These are phyloP conservation scores for Candida maltosa DNA, from an alignment of 805 yeast genomes.

Conservation along the genomic window DNA sequence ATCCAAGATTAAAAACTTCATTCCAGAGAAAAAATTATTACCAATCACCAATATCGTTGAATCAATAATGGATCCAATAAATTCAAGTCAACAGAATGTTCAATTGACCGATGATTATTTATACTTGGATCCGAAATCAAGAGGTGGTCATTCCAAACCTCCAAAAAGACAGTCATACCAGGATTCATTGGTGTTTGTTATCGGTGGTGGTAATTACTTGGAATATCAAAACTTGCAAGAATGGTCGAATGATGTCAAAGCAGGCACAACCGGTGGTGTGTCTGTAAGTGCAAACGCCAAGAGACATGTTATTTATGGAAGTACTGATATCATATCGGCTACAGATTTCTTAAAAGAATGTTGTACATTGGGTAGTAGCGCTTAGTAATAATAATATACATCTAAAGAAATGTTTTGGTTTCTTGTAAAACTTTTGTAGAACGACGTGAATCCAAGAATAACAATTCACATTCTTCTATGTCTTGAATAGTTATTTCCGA, in stretches of 20 bases:
- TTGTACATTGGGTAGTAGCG: conserved; percentile 41
- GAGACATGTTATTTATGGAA: conserved; percentile 77
- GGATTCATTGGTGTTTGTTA: conserved; percentile 84
- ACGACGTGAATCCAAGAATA: conserved; percentile 85
- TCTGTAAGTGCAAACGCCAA: conserved; percentile 16
- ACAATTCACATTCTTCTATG: conserved; percentile 74
- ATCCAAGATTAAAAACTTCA: conserved; percentile 77
- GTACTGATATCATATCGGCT: conserved; percentile 75
- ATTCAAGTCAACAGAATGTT: conserved; percentile 59
- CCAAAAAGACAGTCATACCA: conserved; percentile 81
- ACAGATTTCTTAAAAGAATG: conserved; percentile 67
- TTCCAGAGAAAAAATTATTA: conserved; percentile 84
- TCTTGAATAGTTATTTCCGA: conserved; percentile 65
- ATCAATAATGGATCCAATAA: conserved; percentile 81
- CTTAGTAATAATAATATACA: conserved; percentile 1
- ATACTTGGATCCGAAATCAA: conserved; percentile 84
- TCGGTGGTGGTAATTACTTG: conserved; percentile 94
- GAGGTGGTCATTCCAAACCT: conserved; percentile 87
- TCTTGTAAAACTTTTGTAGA: conserved; percentile 67
- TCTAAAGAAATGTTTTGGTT: conserved; percentile 34
- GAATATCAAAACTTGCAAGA: conserved; percentile 94
- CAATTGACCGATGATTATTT: conserved; percentile 84
- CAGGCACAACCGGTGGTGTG: conserved; percentile 21
- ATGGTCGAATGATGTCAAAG: conserved; percentile 50
- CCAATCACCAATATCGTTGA: conserved; percentile 91